Evolutionary conservation across 805 yeast species (phyloP), one percentile per base, ranked within the genome.

Genomic region (Monosporozyma aquatica): DNA sequence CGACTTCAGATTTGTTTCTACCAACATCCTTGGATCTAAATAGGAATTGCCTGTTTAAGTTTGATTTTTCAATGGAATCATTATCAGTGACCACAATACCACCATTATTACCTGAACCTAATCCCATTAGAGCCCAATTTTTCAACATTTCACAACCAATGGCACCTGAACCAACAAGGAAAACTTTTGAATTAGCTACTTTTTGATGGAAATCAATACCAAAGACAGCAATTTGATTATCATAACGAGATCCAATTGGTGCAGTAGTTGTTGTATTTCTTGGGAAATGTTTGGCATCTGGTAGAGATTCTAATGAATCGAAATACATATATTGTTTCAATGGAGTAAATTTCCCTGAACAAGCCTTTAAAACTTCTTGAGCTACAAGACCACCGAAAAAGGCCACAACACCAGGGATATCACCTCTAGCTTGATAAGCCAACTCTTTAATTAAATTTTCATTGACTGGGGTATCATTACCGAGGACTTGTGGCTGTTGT

Each of bases 81-180:
- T 81, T 92, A 41, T 47, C 98, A 21, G 98, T 92, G 37, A 92
- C 81, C 41, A 68, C 66, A 46, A 92, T 84, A 54, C 77, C 74
- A 55, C 98, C 98, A 3, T 82, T 64, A 30, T 89, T 86, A 33
- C 97, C 97, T 20, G 95, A 74, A 27, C 95, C 97, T 41, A 92
- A 68, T 36, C 98, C 98, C 76, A 89, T 74, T 75, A 92, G 74
- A 5, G 98, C 96, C 97, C 97, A 92, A 59, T 87, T 89, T 67
- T 92, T 92, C 56, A 92, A 72, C 89, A 92, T 90, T 67, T 92
- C 98, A 69, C 98, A 92, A 30, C 98, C 98, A 69, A 92, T 92
- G 15, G 98, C 98, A 61, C 98, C 98, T 1, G 97, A 74, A 36
- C 98, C 98, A 32, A 92, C 98, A 51, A 92, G 70, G 64, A 92